Percentiles rank a stretch among this genome's conserved stretches.
Evolutionary conservation across 768 basidiomycete species (phyloP).

Genomic region (Cystobasidium tubakii): DNA sequence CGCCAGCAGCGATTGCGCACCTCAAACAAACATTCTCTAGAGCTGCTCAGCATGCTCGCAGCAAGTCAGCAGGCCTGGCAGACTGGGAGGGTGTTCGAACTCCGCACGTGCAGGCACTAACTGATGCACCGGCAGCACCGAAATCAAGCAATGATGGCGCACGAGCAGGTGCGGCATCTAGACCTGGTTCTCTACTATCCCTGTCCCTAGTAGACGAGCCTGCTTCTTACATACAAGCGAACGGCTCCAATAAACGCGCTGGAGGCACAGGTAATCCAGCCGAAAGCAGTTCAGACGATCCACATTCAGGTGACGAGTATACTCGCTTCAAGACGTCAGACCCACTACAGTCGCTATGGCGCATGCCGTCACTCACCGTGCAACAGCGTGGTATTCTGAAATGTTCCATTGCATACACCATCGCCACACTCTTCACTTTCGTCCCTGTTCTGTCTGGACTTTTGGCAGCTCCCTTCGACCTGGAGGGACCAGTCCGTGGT

Average conservation of each 20-base stretch:
- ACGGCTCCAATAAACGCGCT: background rate
- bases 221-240: constrained; percentile 1
- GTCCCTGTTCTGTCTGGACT: constrained; percentile 65
- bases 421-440: constrained; percentile 90
- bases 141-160: background rate
- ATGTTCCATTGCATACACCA: constrained; percentile 81
- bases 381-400: constrained; percentile 59
- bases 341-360: background rate
- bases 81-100: constrained; percentile 18
- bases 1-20: constrained; percentile 18
- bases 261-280: background rate
- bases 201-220: constrained; percentile 11
- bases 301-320: constrained; percentile 35
- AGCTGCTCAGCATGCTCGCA: background rate
- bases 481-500: constrained; percentile 32
- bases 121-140: background rate
- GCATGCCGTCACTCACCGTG: constrained; percentile 21
- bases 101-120: background rate
- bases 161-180: background rate
- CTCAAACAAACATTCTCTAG: constrained; percentile 13
- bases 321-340: background rate
- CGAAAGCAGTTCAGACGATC: constrained; percentile 14
- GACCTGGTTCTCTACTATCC: background rate
- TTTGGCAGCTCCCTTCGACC: constrained; percentile 54
- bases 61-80: background rate